Evolutionary conservation across 139 green algal species (phyloP).

Genomic region (Penium margaritaceum): DNA sequence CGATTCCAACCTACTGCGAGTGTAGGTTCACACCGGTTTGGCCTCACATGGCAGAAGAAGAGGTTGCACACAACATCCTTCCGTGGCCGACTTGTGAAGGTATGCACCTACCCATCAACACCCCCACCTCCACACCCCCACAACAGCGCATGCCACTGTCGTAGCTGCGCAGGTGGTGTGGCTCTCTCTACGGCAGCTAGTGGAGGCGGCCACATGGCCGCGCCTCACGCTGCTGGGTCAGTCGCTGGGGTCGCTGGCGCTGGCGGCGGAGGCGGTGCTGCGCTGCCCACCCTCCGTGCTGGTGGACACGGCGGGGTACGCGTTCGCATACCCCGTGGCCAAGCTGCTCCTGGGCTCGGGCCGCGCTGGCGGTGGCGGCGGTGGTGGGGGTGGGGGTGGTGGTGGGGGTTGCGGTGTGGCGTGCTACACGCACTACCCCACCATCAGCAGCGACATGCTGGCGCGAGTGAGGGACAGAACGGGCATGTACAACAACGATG

Average conservation of each 20-base stretch:
- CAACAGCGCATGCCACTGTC: too few species aligned
- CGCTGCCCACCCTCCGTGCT: conserved; percentile 66
- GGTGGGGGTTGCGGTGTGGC: conserved; percentile 66
- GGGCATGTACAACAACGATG: conserved; percentile 69
- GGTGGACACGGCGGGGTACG: conserved; percentile 87
- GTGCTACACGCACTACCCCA: conserved; percentile 90
- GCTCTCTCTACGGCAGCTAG: conserved; percentile 47
- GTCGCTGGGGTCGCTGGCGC: conserved; percentile 57
- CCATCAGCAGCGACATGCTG: conserved; percentile 84
- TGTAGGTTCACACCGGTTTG: too few species aligned
- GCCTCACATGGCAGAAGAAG: too few species aligned
- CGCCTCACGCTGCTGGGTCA: conserved; percentile 78
- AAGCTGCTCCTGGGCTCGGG: too few species aligned
- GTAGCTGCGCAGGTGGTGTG: conserved; percentile 60
- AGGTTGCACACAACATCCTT: too few species aligned
- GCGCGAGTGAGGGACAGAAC: conserved; percentile 50
- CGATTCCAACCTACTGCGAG: too few species aligned
- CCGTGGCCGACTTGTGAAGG: too few species aligned
- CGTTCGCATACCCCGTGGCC: conserved; percentile 79
- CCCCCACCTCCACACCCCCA: too few species aligned
- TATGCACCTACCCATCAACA: too few species aligned
- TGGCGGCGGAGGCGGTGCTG: conserved; percentile 64
- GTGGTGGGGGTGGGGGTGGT: too few species aligned
- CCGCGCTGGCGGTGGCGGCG: too few species aligned
- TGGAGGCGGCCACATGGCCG: conserved; percentile 67